Conservation (phyloP, 176 grass and related monocot genomes). For the Puya raimondii region DNA sequence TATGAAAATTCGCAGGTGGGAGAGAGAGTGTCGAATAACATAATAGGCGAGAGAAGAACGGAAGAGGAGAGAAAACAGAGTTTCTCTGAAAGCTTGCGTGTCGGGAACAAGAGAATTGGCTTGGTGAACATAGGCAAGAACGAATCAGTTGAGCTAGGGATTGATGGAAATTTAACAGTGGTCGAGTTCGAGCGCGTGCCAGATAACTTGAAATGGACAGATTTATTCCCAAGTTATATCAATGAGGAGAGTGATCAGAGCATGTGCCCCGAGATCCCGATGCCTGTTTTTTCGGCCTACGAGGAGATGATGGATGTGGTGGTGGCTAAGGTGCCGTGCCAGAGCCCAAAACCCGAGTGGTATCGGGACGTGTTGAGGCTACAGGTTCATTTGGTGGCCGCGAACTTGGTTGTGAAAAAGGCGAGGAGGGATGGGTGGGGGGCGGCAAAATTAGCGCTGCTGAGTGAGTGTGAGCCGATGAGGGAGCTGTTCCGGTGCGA, state of each 20-base stretch:
- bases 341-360: slow-evolving; percentile 27
- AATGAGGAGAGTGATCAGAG: neutral
- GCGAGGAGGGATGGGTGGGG: slow-evolving; percentile 18
- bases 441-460: slow-evolving; percentile 46
- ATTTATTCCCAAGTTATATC: neutral
- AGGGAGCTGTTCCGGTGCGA: slow-evolving; percentile 90
- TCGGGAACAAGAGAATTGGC: slow-evolving; percentile 19
- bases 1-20: too few relatives aligned
- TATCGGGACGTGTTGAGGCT: slow-evolving; percentile 74
- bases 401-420: slow-evolving; percentile 34
- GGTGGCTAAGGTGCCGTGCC: slow-evolving; percentile 59
- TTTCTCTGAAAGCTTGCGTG: slow-evolving; percentile 45
- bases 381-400: slow-evolving; percentile 69
- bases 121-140: slow-evolving; percentile 58
- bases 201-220: too few relatives aligned
- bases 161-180: too few relatives aligned
- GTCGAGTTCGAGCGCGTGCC: too few relatives aligned
- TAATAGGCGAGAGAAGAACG: too few relatives aligned
- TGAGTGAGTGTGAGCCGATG: slow-evolving; percentile 73
- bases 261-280: neutral
- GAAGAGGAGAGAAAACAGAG: slow-evolving; percentile 33
- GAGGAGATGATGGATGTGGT: slow-evolving; percentile 52
- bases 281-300: neutral
- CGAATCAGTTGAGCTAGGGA: slow-evolving; percentile 32
- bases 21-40: too few relatives aligned